A percentile compares a stretch with the other conserved stretches of the same genome.
Evolutionary conservation across 2,329 filamentous ascomycete species (phyloP).

Genomic region (Purpureocillium takamizusanense): DNA sequence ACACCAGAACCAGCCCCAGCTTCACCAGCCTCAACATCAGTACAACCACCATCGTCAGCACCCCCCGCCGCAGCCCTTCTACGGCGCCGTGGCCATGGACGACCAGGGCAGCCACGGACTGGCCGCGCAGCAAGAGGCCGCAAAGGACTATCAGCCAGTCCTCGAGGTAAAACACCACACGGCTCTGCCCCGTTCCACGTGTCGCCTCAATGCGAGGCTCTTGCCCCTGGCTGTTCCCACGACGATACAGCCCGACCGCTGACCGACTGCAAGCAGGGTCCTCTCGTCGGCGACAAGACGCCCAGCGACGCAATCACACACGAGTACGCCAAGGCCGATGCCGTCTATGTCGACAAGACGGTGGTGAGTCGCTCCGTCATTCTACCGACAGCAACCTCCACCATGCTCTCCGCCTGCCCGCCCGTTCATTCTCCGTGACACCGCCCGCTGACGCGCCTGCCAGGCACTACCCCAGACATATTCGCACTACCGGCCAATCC

Average conservation of each 20-base stretch:
- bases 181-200: background rate
- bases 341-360: conserved; percentile 78
- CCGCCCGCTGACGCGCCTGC: background rate
- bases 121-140: conserved; percentile 51
- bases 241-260: background rate
- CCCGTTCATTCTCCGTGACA: background rate
- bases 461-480: conserved; percentile 77
- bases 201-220: too few species aligned
- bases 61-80: conserved; percentile 9
- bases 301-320: conserved; percentile 69
- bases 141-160: conserved; percentile 48
- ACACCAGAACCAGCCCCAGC: conserved; percentile 9
- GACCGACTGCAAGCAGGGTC: conserved; percentile 48
- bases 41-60: too few species aligned
- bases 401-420: too few species aligned
- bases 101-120: conserved; percentile 32
- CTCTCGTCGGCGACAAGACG: conserved; percentile 69
- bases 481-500: conserved; percentile 77
- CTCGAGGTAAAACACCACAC: conserved; percentile 38
- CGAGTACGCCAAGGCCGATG: conserved; percentile 84
- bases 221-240: too few species aligned
- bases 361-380: conserved; percentile 46
- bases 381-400: too few species aligned
- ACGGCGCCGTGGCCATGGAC: conserved; percentile 20
- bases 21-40: background rate